Percentiles rank a stretch among this genome's conserved stretches.
Conservation (phyloP, 345 rosid species). For the Salix dunnii region DNA sequence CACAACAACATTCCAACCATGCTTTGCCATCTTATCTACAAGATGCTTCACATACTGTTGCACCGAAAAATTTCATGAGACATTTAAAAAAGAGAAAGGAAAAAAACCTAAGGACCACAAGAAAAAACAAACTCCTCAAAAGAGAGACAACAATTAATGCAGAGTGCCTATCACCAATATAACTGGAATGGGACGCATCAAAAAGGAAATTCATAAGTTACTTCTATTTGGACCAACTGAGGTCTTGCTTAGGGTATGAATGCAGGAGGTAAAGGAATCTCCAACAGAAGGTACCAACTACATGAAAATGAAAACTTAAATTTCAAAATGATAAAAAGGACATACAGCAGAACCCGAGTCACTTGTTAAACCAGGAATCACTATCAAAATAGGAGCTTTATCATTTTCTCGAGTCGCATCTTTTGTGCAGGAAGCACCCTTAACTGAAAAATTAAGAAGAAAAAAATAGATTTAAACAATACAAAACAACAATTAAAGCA, state of each 20-base stretch:
- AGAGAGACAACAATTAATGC: background rate
- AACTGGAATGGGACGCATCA: no score
- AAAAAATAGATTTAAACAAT: background rate
- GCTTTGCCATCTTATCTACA: conserved; percentile 27
- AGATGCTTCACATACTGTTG: conserved; percentile 39
- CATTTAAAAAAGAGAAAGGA: background rate
- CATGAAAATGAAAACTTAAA: no score
- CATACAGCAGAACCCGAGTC: conserved; percentile 47
- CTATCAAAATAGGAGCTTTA: conserved; percentile 38
- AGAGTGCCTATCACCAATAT: no score
- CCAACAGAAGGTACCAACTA: background rate
- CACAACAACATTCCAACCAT: conserved; percentile 40
- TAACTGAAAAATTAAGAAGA: conserved; percentile 19
- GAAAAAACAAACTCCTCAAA: background rate
- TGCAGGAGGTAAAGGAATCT: no score
- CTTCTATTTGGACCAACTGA: no score
- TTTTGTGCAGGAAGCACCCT: conserved; percentile 19
- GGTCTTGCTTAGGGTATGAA: no score
- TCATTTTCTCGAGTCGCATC: conserved; percentile 20
- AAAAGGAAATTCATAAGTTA: no score
- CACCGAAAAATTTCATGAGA: background rate
- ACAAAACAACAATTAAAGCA: background rate
- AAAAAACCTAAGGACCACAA: no score
- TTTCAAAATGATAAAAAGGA: background rate
- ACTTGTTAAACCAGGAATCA: conserved; percentile 57